Percentiles rank a stretch among this genome's conserved stretches.
Evolutionary conservation across 257 asterid species (phyloP).

Genomic region (Hygrophila difformis): DNA sequence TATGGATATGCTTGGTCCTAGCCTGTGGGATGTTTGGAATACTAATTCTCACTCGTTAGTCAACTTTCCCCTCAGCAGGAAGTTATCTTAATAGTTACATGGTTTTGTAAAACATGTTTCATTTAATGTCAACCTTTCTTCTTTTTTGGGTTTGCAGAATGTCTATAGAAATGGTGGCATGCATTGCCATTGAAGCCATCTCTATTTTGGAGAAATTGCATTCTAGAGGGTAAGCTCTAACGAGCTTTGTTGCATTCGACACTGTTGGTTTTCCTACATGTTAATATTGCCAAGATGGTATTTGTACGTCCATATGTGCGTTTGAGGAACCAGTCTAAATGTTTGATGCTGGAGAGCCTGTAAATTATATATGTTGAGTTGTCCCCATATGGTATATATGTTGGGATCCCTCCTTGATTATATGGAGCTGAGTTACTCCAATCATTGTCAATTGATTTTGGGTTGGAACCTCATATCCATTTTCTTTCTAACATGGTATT

Average conservation of each 20-base stretch:
- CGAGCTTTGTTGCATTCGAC: neutral
- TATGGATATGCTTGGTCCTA: constrained; percentile 82
- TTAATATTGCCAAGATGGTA: neutral
- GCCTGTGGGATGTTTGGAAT: constrained; percentile 65
- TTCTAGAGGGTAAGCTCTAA: constrained; percentile 43
- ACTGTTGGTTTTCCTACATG: neutral
- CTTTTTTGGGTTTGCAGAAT: constrained; percentile 60
- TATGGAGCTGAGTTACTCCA: too few relatives aligned
- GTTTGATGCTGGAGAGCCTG: too few relatives aligned
- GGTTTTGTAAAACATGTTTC: neutral
- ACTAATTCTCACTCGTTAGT: constrained; percentile 45
- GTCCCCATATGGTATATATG: too few relatives aligned
- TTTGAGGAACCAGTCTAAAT: too few relatives aligned
- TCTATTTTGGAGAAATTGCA: constrained; percentile 71
- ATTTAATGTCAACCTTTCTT: constrained; percentile 2
- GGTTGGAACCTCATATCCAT: too few relatives aligned
- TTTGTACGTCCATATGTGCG: too few relatives aligned
- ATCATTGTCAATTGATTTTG: too few relatives aligned
- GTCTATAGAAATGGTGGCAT: constrained; percentile 68
- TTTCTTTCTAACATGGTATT: too few relatives aligned
- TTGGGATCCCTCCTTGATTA: too few relatives aligned
- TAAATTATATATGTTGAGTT: too few relatives aligned
- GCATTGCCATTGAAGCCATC: constrained; percentile 73
- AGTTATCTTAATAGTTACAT: neutral
- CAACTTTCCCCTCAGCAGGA: neutral